These are phyloP conservation scores for Vachellia collinsii DNA, from an alignment of 306 rosid genomes.

Conservation along the genomic window DNA sequence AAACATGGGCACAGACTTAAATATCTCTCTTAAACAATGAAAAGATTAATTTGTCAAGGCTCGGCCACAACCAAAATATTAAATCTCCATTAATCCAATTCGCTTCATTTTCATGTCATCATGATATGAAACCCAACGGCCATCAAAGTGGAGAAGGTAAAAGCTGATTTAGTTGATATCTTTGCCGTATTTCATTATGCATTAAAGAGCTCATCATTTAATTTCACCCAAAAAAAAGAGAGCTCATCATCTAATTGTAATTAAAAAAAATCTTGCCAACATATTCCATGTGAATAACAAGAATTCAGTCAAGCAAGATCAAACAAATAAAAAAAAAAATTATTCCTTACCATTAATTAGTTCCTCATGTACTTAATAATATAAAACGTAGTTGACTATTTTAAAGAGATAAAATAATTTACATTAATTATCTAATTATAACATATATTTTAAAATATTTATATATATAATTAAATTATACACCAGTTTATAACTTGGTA, in stretches of 20 bases:
- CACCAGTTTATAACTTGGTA: no score
- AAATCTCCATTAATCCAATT: neutral
- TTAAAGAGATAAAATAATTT: no score
- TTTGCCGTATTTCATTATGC: neutral
- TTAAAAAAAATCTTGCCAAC: neutral
- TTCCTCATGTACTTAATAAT: no score
- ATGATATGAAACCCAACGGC: neutral
- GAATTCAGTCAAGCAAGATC: constrained; percentile 20
- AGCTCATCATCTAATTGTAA: neutral
- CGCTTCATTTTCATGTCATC: neutral
- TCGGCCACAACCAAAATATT: neutral
- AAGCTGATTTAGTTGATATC: neutral
- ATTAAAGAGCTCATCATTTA: neutral
- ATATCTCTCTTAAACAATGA: no score
- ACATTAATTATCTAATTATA: no score
- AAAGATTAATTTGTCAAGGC: neutral
- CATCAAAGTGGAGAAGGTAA: neutral
- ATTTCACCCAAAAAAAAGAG: no score
- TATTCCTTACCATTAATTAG: constrained; percentile 14
- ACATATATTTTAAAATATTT: no score
- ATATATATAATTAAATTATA: no score
- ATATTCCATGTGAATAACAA: constrained; percentile 21
- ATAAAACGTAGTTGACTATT: neutral
- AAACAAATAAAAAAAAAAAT: neutral
- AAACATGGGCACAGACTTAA: no score